These are phyloP conservation scores for Centaurea solstitialis DNA, from an alignment of 129 eudicot genomes.

Conservation along the genomic window DNA sequence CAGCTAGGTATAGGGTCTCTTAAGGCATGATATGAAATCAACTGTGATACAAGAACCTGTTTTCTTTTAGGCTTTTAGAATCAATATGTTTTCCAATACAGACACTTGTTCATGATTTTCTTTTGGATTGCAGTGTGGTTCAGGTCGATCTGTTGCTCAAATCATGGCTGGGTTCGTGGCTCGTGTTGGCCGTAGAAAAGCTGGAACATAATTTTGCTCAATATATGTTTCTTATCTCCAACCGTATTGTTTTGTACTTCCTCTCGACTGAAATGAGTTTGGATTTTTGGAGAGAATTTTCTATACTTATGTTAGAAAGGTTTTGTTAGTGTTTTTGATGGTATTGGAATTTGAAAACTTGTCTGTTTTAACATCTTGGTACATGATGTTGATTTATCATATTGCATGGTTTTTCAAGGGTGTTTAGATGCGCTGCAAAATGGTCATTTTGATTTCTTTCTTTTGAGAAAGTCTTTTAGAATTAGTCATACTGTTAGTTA, in stretches of 20 bases:
- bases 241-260: not conserved
- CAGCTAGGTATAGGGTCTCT: not conserved
- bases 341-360: not conserved
- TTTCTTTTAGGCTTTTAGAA: too few species aligned
- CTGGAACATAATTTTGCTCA: constrained; percentile 14
- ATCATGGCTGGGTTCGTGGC: constrained; percentile 45
- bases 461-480: too few species aligned
- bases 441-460: too few species aligned
- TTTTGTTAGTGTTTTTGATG: not conserved
- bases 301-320: not conserved
- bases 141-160: constrained; percentile 41
- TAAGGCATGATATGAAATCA: too few species aligned
- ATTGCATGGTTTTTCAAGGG: not conserved
- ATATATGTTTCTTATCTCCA: not conserved
- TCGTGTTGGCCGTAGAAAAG: constrained; percentile 35
- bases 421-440: too few species aligned
- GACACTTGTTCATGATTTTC: not conserved
- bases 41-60: too few species aligned
- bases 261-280: not conserved
- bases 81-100: too few species aligned
- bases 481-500: too few species aligned
- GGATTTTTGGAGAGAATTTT: not conserved
- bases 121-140: constrained; percentile 32
- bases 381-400: not conserved
- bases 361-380: not conserved